Conservation (phyloP, 768 basidiomycete species). For the Dacryopinax primogenitus region DNA sequence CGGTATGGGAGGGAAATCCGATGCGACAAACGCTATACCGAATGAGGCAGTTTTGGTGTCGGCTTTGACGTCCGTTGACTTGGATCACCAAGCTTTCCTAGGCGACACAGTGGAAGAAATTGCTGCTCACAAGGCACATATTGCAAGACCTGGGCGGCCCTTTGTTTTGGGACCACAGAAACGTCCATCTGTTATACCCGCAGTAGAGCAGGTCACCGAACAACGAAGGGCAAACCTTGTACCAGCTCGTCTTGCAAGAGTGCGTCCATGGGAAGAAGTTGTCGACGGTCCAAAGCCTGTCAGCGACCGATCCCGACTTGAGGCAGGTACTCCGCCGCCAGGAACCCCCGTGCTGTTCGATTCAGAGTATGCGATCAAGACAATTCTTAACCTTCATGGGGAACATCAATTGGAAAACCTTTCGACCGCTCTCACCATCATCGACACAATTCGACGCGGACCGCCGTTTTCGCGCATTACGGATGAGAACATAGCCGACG, state of each 20-base stretch:
- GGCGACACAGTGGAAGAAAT: constrained; percentile 65
- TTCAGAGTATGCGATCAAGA: constrained; percentile 24
- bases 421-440: constrained; percentile 48
- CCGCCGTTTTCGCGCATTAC: constrained; percentile 34
- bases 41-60: constrained; percentile 56
- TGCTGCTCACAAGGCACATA: constrained; percentile 69
- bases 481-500: constrained; percentile 37
- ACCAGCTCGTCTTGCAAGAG: constrained; percentile 26
- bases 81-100: constrained; percentile 87
- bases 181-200: constrained; percentile 27
- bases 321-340: neutral
- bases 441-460: constrained; percentile 44
- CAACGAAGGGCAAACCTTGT: constrained; percentile 29
- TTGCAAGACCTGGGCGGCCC: constrained; percentile 48
- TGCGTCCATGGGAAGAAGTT: constrained; percentile 27
- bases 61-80: constrained; percentile 73
- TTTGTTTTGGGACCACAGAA: constrained; percentile 58
- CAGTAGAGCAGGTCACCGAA: constrained; percentile 36
- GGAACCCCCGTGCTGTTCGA: constrained; percentile 2
- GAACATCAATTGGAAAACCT: constrained; percentile 77
- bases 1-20: constrained; percentile 83
- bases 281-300: constrained; percentile 28
- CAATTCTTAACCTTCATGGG: constrained; percentile 57
- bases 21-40: constrained; percentile 86
- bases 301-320: constrained; percentile 3